Base-by-base conservation (phyloP, 108 stramenopile species). In the Asterionellopsis glacialis region DNA sequence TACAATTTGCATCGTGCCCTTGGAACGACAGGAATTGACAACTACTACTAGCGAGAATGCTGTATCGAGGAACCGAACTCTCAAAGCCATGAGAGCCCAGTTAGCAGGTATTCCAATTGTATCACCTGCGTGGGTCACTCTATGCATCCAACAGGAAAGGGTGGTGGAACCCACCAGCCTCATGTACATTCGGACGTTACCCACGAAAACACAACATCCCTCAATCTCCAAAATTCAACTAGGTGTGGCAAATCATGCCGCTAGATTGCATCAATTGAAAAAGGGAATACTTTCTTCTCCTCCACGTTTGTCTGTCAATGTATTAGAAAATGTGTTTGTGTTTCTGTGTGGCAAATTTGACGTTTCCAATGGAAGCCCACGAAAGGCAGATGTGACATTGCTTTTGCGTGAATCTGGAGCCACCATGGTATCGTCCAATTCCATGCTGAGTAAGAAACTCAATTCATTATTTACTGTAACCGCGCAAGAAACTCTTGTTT, bases 101-200 rank as follows among this genome's bases (percentile, higher is more conserved):
- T 55, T 93, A 22, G 76, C 72, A 4, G 91, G 91, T 3, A 68
- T 93, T 44, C 88, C 87, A 11, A 74, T 93, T 43, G 81, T 93
- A 11, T 64, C 83, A 22, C 77, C 75, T n/a, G 45, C 45, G 33
- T 93, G 91, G 91, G 63, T 87, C 24, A 43, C 61, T 9, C 38
- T 52, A 18, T 85, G 84, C 50, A 45, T 68, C 9, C 51, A 58
- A 23, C 59, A 59, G 58, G 41, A 39, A 13, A 50, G 45, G 12
- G 27, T 80, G 0, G 57, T 73, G 0, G 38, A 18, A n/a, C 67
- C 76, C 0, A 24, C 3, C 12, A 54, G 54, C 18, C 14, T 33
- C 2, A 59, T 55, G 59, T 60, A 64, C 33, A 67, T 80, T 60
- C 76, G 69, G n/a, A 62, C 76, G 11, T 33, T 84, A 49, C 83